Conservation (phyloP, 805 yeast genomes). For the Metschnikowia aberdeeniae region DNA sequence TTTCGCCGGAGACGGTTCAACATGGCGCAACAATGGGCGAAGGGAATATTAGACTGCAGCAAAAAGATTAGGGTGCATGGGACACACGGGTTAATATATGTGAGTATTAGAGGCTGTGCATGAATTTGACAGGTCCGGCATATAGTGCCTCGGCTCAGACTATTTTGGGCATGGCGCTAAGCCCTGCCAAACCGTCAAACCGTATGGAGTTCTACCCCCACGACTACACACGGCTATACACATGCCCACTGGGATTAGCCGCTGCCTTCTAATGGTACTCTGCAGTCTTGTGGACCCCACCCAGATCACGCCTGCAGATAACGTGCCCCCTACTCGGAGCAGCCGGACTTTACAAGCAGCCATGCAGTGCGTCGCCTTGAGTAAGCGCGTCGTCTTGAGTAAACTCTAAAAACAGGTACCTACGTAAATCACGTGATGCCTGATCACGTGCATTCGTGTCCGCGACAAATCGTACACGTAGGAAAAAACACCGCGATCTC, state of each 20-base stretch:
- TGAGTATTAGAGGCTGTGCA: not conserved
- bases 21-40: not conserved
- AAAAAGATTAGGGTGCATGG: not conserved
- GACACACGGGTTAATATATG: not conserved
- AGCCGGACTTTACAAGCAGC: too few relatives aligned
- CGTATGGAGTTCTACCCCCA: too few relatives aligned
- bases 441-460: slow-evolving; percentile 14
- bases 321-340: too few relatives aligned
- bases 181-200: not conserved
- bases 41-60: not conserved
- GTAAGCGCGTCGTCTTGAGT: not conserved
- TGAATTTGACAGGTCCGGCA: slow-evolving; percentile 1
- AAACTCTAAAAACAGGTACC: not conserved
- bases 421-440: not conserved
- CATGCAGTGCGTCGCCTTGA: not conserved
- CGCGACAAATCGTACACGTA: slow-evolving; percentile 16
- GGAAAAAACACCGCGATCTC: slow-evolving; percentile 13
- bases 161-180: not conserved
- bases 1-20: slow-evolving; percentile 3
- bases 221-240: too few relatives aligned
- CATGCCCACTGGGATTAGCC: too few relatives aligned
- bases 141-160: not conserved
- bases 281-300: too few relatives aligned
- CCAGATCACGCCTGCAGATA: too few relatives aligned
- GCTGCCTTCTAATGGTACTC: too few relatives aligned